phyloP scores from a whole-genome alignment of 2,329 filamentous ascomycete species.

The Bipolaris victoriae region DNA sequence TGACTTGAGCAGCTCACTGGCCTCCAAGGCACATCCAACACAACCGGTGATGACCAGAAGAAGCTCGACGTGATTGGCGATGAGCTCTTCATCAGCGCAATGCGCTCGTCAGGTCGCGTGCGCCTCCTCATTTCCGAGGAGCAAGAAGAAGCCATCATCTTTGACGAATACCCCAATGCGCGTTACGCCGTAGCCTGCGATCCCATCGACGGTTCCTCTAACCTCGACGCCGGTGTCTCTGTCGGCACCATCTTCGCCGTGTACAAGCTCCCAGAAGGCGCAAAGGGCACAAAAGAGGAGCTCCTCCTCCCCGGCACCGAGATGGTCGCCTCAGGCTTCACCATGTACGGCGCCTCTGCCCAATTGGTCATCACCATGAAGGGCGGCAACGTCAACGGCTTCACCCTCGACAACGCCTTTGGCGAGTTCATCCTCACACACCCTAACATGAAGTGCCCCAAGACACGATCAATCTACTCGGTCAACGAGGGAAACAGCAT shows the following conservation, averaged over 20 bases:
- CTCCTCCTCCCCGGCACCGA: slow-evolving; percentile 88
- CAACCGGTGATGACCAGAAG: slow-evolving; percentile 97
- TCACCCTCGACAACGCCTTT: slow-evolving; percentile 94
- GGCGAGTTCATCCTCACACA: slow-evolving; percentile 99
- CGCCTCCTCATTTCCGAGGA: slow-evolving; percentile 96
- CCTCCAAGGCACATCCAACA: slow-evolving; percentile 92
- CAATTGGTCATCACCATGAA: slow-evolving; percentile 98
- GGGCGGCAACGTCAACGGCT: slow-evolving; percentile 89
- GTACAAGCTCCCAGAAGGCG: slow-evolving; percentile 83
- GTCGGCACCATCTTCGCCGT: slow-evolving; percentile 97
- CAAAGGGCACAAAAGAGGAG: slow-evolving; percentile 78
- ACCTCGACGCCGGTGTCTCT: slow-evolving; percentile 95
- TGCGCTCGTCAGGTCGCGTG: slow-evolving; percentile 90
- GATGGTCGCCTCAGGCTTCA: slow-evolving; percentile 94
- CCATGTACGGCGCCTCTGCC: slow-evolving; percentile 98
- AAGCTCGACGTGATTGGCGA: slow-evolving; percentile 99
- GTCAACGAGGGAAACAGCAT: slow-evolving; percentile 98
- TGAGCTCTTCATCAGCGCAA: slow-evolving; percentile 94
- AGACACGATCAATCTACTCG: slow-evolving; percentile 85
- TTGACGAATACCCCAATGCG: slow-evolving; percentile 73
- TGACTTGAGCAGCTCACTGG: slow-evolving; percentile 71
- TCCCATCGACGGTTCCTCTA: slow-evolving; percentile 96
- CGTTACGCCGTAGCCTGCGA: slow-evolving; percentile 97
- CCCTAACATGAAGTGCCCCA: slow-evolving; percentile 88
- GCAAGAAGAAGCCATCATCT: slow-evolving; percentile 90